These are phyloP conservation scores for Colletotrichum phormii DNA, from an alignment of 2,329 filamentous ascomycete species.

Conservation along the genomic window DNA sequence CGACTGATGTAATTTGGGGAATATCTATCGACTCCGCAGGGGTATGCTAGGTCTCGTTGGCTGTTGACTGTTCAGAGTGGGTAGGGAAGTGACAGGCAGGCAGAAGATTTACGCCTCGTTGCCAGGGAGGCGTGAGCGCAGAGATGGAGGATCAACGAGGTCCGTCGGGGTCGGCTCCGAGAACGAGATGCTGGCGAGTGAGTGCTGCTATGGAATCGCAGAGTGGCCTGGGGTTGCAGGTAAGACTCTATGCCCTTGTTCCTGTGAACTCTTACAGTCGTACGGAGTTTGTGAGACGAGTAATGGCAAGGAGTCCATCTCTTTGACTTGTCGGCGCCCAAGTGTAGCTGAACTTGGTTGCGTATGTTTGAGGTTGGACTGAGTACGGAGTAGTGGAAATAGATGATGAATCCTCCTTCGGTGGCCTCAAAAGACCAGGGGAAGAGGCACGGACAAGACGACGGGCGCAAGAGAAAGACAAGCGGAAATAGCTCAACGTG, in stretches of 20 bases:
- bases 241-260: neutral
- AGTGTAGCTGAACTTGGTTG: neutral
- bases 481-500: neutral
- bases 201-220: neutral
- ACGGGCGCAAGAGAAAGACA: neutral
- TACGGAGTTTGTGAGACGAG: neutral
- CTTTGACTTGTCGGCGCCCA: neutral
- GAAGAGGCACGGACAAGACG: neutral
- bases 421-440: neutral
- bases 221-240: neutral
- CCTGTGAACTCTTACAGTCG: neutral
- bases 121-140: constrained; percentile 20
- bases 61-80: neutral
- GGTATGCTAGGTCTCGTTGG: constrained; percentile 15
- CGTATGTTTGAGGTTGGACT: neutral
- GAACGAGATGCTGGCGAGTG: constrained; percentile 18
- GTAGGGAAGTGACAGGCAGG: neutral
- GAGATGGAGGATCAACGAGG: neutral
- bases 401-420: neutral
- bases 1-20: constrained; percentile 18
- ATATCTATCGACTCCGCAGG: constrained; percentile 11
- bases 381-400: neutral
- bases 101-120: neutral
- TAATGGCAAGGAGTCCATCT: neutral
- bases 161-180: constrained; percentile 32